Base-by-base conservation (phyloP, 2,329 filamentous ascomycete species). In the Claviceps pazoutovae region DNA sequence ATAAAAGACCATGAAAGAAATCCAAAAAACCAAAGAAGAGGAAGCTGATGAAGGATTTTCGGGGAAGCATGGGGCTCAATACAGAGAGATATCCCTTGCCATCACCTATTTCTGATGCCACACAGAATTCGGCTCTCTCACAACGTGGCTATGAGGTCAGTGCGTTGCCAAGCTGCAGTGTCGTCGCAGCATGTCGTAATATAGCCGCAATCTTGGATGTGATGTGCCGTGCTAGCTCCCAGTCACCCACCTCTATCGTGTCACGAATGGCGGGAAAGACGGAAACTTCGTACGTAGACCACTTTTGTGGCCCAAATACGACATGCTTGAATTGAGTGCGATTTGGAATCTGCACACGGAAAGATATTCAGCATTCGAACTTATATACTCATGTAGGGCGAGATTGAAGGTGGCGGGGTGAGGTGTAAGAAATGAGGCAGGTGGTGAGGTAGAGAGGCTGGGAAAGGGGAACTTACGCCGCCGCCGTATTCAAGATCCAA, bases 251-350 rank as follows among this genome's bases (percentile, higher is more conserved):
- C 55, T 86, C 79, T 42, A 96, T 73, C 8, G 84, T 82, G 61
- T 96, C 90, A 52, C 88, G 77, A 52, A 96, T 85, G n/a, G 83
- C 84, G 0, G 91, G 91, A 69, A 70, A 70, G 54, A 63, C 61
- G 43, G 63, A 61, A 47, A 60, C 61, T 49, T 66, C 62, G 48
- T 65, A 59, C 48, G 59, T 59, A 7, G 82, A 83, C 84, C 88
- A 90, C 2, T 80, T 72, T 61, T 88, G 80, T 0, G 93, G 93
- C 1, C 86, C 91, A 64, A 90, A 95, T 52, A 98, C 71, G 62
- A 94, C 78, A 67, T 96, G 93, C 67, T 94, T 95, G 75, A 89
- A 98, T 68, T 97, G 93, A 5, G 86, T 86, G 57, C 91, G 83
- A 59, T 88, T 88, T 41, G 87, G 86, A 4, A 95, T 78, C 85